phyloP scores from a whole-genome alignment of 2,329 filamentous ascomycete species.

The Microascus cirrosus region DNA sequence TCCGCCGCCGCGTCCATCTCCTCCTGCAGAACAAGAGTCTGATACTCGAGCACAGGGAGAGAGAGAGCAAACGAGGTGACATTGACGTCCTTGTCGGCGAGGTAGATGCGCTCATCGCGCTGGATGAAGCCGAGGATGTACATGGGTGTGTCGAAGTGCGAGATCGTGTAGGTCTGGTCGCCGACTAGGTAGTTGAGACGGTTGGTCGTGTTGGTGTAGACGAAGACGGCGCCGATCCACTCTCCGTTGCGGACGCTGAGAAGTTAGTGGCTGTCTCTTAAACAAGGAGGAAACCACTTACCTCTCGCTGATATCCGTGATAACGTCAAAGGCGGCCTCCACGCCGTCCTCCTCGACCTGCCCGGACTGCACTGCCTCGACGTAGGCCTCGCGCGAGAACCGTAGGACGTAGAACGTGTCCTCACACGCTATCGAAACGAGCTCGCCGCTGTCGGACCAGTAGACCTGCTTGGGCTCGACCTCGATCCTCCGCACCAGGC shows the following conservation, averaged over 20 bases:
- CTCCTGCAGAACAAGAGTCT: conserved; percentile 85
- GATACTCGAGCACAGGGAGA: conserved; percentile 88
- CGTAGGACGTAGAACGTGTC: conserved; percentile 91
- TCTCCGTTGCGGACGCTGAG: conserved; percentile 80
- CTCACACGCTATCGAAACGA: conserved; percentile 86
- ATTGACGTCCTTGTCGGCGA: conserved; percentile 90
- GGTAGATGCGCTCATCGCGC: conserved; percentile 87
- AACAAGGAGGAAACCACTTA: conserved; percentile 21
- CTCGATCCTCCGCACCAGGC: conserved; percentile 85
- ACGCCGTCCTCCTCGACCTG: conserved; percentile 84
- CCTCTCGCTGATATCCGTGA: conserved; percentile 90
- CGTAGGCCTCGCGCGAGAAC: conserved; percentile 80
- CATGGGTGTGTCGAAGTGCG: conserved; percentile 91
- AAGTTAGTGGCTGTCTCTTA: background rate
- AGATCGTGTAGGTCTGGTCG: conserved; percentile 95
- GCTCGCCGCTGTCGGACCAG: conserved; percentile 94
- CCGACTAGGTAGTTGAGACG: conserved; percentile 95
- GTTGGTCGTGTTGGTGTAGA: conserved; percentile 96
- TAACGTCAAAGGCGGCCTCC: conserved; percentile 89
- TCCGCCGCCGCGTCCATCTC: conserved; percentile 88
- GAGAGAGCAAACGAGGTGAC: conserved; percentile 87
- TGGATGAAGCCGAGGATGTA: conserved; percentile 94
- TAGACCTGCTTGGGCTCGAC: conserved; percentile 67
- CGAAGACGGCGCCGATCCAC: conserved; percentile 98
- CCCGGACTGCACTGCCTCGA: conserved; percentile 71